Conservation (phyloP, 495 filamentous ascomycete genomes). For the Neurospora terricola region DNA sequence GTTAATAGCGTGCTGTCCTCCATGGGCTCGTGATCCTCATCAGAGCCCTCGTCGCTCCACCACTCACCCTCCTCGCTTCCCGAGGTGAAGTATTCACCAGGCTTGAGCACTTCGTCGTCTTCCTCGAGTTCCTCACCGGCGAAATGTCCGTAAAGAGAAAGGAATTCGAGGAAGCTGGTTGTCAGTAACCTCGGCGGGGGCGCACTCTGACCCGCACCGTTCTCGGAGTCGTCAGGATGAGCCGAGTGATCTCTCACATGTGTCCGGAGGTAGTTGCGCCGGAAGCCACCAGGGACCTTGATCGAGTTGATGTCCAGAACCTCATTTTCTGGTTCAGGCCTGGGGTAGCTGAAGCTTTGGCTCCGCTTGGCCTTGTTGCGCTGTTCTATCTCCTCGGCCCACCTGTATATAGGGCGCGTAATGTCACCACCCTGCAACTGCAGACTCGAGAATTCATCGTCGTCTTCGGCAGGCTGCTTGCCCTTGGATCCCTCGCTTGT, state of each 20-base stretch:
- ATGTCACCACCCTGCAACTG: slow-evolving; percentile 89
- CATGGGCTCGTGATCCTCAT: slow-evolving; percentile 60
- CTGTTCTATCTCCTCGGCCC: slow-evolving; percentile 72
- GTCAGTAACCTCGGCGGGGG: slow-evolving; percentile 60
- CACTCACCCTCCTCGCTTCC: slow-evolving; percentile 46
- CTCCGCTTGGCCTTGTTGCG: slow-evolving; percentile 55
- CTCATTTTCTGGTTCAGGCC: slow-evolving; percentile 69
- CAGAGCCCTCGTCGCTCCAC: slow-evolving; percentile 39
- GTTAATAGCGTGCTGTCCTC: slow-evolving; percentile 76
- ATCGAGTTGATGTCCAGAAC: slow-evolving; percentile 76
- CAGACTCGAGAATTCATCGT: slow-evolving; percentile 85
- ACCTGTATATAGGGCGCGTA: slow-evolving; percentile 86
- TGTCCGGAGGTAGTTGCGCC: slow-evolving; percentile 74
- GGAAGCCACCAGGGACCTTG: slow-evolving; percentile 85
- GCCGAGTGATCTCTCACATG: slow-evolving; percentile 48
- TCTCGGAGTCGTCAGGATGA: slow-evolving; percentile 34
- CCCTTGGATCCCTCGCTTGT: slow-evolving; percentile 34
- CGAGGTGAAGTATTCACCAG: slow-evolving; percentile 77
- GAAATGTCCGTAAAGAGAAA: slow-evolving; percentile 93
- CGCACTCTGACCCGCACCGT: slow-evolving; percentile 27
- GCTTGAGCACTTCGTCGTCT: slow-evolving; percentile 77
- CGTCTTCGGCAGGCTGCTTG: slow-evolving; percentile 39
- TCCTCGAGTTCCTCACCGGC: slow-evolving; percentile 93
- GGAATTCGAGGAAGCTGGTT: slow-evolving; percentile 86
- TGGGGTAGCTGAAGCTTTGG: slow-evolving; percentile 69